A percentile compares a stretch with the other conserved stretches of the same genome.
These are phyloP conservation scores for Boletellus sp. DNA, from an alignment of 768 basidiomycete genomes.

Conservation along the genomic window DNA sequence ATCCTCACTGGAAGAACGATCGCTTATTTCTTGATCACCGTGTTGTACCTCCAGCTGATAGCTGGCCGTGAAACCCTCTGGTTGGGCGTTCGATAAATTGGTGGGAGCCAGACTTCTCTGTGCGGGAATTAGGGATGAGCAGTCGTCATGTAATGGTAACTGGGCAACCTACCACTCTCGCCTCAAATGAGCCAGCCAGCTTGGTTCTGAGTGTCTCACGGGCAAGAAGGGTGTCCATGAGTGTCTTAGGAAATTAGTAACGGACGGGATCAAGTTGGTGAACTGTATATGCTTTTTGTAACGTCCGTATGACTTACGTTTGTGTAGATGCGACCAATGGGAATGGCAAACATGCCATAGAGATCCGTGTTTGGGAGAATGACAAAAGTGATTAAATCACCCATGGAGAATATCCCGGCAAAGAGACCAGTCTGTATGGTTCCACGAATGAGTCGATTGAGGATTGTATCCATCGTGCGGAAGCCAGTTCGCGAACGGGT, in stretches of 20 bases:
- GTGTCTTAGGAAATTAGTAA: background rate
- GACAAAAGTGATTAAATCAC: constrained; percentile 41
- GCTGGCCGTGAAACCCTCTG: too few species aligned
- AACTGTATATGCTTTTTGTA: background rate
- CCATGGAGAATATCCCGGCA: constrained; percentile 48
- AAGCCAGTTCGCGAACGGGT: constrained; percentile 48
- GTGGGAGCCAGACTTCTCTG: too few species aligned
- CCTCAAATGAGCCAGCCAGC: constrained; percentile 12
- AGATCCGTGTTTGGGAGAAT: constrained; percentile 27
- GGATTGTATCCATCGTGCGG: constrained; percentile 47
- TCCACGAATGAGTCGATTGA: constrained; percentile 52
- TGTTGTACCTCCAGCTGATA: too few species aligned
- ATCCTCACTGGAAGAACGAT: too few species aligned
- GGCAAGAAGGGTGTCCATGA: constrained; percentile 11
- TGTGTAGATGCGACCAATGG: constrained; percentile 42
- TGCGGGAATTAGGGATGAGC: too few species aligned
- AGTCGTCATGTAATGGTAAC: too few species aligned
- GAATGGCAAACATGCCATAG: constrained; percentile 38
- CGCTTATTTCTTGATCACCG: too few species aligned
- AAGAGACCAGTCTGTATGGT: constrained; percentile 54
- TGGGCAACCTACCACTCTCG: constrained; percentile 20
- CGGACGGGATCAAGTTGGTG: background rate
- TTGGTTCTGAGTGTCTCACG: constrained; percentile 4
- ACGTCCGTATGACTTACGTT: constrained; percentile 34
- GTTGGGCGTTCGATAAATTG: too few species aligned